Evolutionary conservation across 2,329 filamentous ascomycete genomes (phyloP), one percentile per base, ranked within the genome.

Genomic region (Aspergillus sp.): DNA sequence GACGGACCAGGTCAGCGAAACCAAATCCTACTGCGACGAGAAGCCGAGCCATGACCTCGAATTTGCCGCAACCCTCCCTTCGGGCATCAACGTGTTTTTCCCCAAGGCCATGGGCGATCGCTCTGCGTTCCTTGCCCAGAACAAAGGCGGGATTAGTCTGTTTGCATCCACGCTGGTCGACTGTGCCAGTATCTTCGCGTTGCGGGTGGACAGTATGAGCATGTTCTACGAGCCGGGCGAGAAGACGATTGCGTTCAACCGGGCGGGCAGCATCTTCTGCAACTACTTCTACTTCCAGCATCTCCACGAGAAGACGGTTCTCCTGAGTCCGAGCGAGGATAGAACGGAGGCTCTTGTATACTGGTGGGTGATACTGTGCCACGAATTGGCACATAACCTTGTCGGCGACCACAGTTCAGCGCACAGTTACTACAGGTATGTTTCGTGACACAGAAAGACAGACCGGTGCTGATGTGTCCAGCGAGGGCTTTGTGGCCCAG

Each of bases 351-450:
- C 84, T 2, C 67, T 77, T 36, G 74, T 81, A 1, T 93, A 88
- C 68, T 96, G 89, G 89, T 95, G 82, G 75, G 82, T 94, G 42
- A 86, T 91, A n/a, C 58, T 95, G 40, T 93, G 86, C 41, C 91
- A 98, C 56, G 93, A 98, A 63, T 64, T 98, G 57, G 88, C 91
- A 36, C 91, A 98, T 62, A 98, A 98, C 55, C 64, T 98, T 34
- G 85, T 94, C 6, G 63, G 65, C 24, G 72, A 77, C 41, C 89
- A 96, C 58, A 81, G 80, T 50, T 69, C 82, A 11, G 74, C 82
- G 33, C 86, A 93, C 59, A 83, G 79, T 49, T 93, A 80, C 53
- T 93, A 91, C 53, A 89, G 51, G 50, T 58, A 51, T 14, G 8
- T 6, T 8, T 28, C 15, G 3, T n/a, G 26, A 14, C 15, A 13